Evolutionary conservation across 2,329 filamentous ascomycete species (phyloP), one percentile per base, ranked within the genome.

Genomic region (Lasiodiplodia gonubiensis): DNA sequence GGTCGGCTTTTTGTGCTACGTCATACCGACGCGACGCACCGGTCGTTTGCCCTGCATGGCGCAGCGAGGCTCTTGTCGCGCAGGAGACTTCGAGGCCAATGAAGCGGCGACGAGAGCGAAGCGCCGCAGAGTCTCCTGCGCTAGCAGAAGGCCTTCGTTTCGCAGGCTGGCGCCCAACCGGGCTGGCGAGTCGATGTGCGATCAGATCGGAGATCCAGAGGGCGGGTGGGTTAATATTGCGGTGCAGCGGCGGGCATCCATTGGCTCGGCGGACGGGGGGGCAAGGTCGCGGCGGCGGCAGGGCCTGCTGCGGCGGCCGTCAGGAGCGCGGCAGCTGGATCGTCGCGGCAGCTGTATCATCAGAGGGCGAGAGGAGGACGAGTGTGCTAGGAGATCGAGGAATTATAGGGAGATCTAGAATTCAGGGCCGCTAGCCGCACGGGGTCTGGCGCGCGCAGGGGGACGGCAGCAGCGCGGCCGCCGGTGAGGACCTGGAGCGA

Each of bases 11-110:
- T 63, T 52, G 59, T 63, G 59, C 59, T 63, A 63, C 59, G 59
- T 63, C 59, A 63, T 63, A 61, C 55, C 37, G 21, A 37, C 55
- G 55, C 55, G 12, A 46, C 18, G 57, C 57, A 49, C 25, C 39
- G 57, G 57, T 27, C 59, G 59, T 37, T 63, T 63, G 59, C 59
- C 59, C 59, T 63, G 59, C 59, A 63, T 61, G 11, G 59, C 59
- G 21, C 42, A 46, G 25, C 59, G 59, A 63, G 59, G 59, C 59
- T 63, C 59, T 52, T n/a, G 59, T 51, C 35, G 59, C 59, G 39
- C 57, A 61, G 52, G 30, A 54, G 53, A 16, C 33, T 11, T 7
- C 42, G 42, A 46, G 53, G 42, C 57, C 57, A 60, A 60, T 60
- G 25, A 39, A 49, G 39, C 16, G 14, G 39, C 16, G 23, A 35